Percentiles rank a stretch among this genome's conserved stretches.
Conservation (phyloP, 2,329 filamentous ascomycete species). For the Pyrenochaeta sp. region DNA sequence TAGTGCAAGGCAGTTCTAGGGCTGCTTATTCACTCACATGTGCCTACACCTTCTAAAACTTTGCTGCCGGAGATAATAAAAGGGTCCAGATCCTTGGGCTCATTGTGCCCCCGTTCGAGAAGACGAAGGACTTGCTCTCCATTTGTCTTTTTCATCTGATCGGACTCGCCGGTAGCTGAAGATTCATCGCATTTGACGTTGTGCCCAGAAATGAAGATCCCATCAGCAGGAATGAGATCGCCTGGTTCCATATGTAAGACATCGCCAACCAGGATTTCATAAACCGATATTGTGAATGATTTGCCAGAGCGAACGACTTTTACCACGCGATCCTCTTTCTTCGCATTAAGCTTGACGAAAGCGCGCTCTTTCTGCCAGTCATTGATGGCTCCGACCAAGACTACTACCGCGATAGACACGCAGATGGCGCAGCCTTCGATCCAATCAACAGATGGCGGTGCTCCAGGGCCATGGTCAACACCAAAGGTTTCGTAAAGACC, state of each 20-base stretch:
- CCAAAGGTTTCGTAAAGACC: conserved; percentile 76
- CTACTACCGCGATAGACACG: conserved; percentile 78
- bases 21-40: conserved; percentile 56
- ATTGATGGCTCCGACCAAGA: conserved; percentile 77
- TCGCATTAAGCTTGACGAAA: conserved; percentile 80
- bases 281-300: conserved; percentile 69
- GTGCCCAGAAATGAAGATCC: conserved; percentile 71
- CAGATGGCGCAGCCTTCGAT: conserved; percentile 82
- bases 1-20: background rate
- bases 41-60: conserved; percentile 76
- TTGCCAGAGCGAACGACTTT: conserved; percentile 79
- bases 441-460: conserved; percentile 71
- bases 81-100: conserved; percentile 73
- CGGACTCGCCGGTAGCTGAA: conserved; percentile 75
- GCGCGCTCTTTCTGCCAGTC: conserved; percentile 84
- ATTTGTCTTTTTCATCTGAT: conserved; percentile 71
- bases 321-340: conserved; percentile 77
- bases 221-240: conserved; percentile 74
- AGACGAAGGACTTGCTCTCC: conserved; percentile 71
- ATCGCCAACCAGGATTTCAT: conserved; percentile 73
- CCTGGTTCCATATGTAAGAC: conserved; percentile 73
- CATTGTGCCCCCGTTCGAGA: conserved; percentile 66
- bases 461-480: conserved; percentile 60
- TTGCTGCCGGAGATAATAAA: conserved; percentile 89
- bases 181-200: conserved; percentile 75